A percentile compares a stretch with the other conserved stretches of the same genome.
phyloP scores from a whole-genome alignment of 2,329 filamentous ascomycete species.

The Arthrobotrys entomopaga region DNA sequence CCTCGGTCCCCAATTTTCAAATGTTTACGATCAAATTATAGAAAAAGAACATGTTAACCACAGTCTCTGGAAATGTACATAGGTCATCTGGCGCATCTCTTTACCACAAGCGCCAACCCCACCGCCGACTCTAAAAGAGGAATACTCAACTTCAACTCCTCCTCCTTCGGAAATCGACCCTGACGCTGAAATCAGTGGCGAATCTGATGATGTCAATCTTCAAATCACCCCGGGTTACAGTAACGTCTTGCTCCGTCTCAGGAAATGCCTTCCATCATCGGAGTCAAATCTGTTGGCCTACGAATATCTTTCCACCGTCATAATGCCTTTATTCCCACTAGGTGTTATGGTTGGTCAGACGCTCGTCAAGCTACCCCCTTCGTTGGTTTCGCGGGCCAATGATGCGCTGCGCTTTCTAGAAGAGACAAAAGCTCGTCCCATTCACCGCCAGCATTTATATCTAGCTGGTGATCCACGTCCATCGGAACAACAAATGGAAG shows the following conservation, averaged over 20 bases:
- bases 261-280: conserved; percentile 68
- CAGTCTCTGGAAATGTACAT: background rate
- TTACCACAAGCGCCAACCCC: conserved; percentile 38
- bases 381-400: conserved; percentile 67
- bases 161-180: conserved; percentile 57
- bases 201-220: conserved; percentile 13
- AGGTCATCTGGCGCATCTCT: conserved; percentile 54
- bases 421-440: conserved; percentile 62
- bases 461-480: conserved; percentile 67
- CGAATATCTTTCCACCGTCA: conserved; percentile 66
- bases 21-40: background rate
- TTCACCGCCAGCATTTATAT: conserved; percentile 67
- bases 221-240: conserved; percentile 46
- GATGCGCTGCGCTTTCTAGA: conserved; percentile 67
- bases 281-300: conserved; percentile 63
- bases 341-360: conserved; percentile 69
- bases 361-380: conserved; percentile 66
- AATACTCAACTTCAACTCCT: conserved; percentile 60
- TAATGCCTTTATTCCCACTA: conserved; percentile 69
- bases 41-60: background rate
- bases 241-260: conserved; percentile 70
- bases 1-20: too few relatives aligned
- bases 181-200: conserved; percentile 1
- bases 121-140: conserved; percentile 56
- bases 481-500: conserved; percentile 51